Percentiles rank a stretch among this genome's conserved stretches.
Conservation (phyloP, 1,284 basidiomycete species). For the Puccinia triticina region DNA sequence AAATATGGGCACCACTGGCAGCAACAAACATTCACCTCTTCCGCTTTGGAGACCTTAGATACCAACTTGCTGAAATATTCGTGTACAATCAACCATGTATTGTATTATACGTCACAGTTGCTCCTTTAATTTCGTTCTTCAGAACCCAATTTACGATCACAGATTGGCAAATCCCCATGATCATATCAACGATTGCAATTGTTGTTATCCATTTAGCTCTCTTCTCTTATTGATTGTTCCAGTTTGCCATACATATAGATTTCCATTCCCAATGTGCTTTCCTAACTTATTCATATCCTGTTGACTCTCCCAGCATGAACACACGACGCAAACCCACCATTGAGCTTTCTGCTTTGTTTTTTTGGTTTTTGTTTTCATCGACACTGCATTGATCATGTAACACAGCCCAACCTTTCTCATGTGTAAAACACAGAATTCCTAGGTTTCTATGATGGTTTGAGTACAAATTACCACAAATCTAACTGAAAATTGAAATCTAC, state of each 20-base stretch:
- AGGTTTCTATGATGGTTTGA: too few species aligned
- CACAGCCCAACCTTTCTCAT: too few species aligned
- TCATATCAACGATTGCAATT: not conserved
- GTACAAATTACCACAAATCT: too few species aligned
- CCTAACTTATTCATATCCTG: not conserved
- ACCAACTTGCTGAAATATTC: not conserved
- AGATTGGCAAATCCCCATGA: not conserved
- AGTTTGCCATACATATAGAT: not conserved
- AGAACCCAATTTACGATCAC: not conserved
- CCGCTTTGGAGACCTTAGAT: not conserved
- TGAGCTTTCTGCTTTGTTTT: not conserved
- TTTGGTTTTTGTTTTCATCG: not conserved
- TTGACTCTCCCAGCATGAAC: not conserved
- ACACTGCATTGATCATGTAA: not conserved
- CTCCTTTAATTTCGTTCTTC: not conserved
- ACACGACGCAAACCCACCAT: not conserved
- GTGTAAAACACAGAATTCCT: too few species aligned
- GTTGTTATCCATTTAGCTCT: not conserved
- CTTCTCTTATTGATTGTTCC: not conserved
- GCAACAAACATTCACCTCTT: slow-evolving; percentile 1
- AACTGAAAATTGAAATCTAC: too few species aligned
- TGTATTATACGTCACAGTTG: not conserved
- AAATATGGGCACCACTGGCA: not conserved
- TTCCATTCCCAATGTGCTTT: not conserved
- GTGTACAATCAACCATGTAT: not conserved